These are phyloP conservation scores for Pseudevernia furfuracea DNA, from an alignment of 495 filamentous ascomycete species.

Conservation along the genomic window DNA sequence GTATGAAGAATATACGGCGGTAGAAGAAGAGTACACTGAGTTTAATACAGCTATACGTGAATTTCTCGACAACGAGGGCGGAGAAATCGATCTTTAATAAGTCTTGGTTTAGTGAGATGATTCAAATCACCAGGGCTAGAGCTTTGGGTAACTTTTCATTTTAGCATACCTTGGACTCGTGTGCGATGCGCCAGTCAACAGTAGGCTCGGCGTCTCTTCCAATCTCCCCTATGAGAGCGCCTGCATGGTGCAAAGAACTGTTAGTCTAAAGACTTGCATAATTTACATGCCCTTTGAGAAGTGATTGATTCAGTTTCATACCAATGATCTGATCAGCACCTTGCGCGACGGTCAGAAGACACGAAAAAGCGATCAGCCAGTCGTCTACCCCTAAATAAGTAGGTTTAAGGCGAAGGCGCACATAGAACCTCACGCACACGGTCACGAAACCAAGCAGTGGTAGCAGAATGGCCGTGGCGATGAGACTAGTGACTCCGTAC, in stretches of 20 bases:
- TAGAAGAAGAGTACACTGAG: slow-evolving; percentile 18
- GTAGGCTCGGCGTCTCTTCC: neutral
- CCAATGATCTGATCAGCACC: slow-evolving; percentile 4
- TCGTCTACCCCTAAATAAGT: slow-evolving; percentile 15
- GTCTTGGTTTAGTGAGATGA: neutral
- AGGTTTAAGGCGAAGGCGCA: slow-evolving; percentile 7
- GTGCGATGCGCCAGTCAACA: neutral
- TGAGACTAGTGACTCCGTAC: slow-evolving; percentile 14
- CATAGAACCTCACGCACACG: slow-evolving; percentile 16
- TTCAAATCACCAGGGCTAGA: neutral
- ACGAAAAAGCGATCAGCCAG: slow-evolving; percentile 11
- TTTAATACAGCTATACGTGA: slow-evolving; percentile 13
- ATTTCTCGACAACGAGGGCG: slow-evolving; percentile 8
- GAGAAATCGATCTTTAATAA: neutral
- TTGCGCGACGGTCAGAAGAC: slow-evolving; percentile 4
- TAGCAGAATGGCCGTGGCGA: slow-evolving; percentile 9
- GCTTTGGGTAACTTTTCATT: neutral
- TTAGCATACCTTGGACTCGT: neutral
- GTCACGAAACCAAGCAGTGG: slow-evolving; percentile 9
- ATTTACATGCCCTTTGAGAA: neutral
- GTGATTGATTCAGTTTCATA: slow-evolving; percentile 3
- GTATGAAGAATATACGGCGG: slow-evolving; percentile 12
- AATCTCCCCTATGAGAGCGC: slow-evolving; percentile 1
- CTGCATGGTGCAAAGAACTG: neutral
- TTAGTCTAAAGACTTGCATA: neutral